Percentiles rank a stretch among this genome's conserved stretches.
Evolutionary conservation across 2,329 filamentous ascomycete species (phyloP).

Genomic region (Emergomyces pasteurianus): DNA sequence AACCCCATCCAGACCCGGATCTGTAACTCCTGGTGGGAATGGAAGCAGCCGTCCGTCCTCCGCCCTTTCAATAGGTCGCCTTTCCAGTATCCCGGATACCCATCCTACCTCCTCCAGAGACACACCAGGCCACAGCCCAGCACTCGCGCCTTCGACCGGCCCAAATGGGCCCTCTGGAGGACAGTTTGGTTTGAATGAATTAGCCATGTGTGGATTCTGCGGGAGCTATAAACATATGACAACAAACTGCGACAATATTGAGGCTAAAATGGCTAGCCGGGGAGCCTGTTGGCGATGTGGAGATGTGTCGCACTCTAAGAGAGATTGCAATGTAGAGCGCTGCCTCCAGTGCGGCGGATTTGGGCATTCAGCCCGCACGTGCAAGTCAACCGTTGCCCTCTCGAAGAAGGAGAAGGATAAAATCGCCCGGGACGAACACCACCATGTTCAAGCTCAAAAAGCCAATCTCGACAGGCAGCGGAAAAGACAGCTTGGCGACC

Average conservation of each 20-base stretch:
- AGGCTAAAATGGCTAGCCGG: conserved; percentile 25
- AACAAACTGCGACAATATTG: conserved; percentile 34
- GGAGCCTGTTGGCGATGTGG: conserved; percentile 35
- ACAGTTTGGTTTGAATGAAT: conserved; percentile 30
- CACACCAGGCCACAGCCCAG: conserved; percentile 8
- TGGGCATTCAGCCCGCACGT: conserved; percentile 28
- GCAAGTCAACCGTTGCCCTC: conserved; percentile 24
- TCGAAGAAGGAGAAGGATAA: conserved; percentile 24
- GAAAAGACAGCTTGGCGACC: conserved; percentile 31
- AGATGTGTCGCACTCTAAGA: conserved; percentile 25
- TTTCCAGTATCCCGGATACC: conserved; percentile 3
- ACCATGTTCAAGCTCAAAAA: conserved; percentile 23
- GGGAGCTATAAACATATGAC: conserved; percentile 35
- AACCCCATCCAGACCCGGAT: conserved; percentile 10
- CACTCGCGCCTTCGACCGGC: conserved; percentile 13
- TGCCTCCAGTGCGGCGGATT: conserved; percentile 34
- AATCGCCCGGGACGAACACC: conserved; percentile 27
- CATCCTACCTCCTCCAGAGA: background rate
- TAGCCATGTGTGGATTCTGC: conserved; percentile 32
- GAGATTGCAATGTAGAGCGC: conserved; percentile 28
- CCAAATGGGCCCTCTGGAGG: conserved; percentile 33
- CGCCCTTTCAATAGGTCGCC: conserved; percentile 11
- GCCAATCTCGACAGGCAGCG: conserved; percentile 27
- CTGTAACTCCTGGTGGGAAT: conserved; percentile 10
- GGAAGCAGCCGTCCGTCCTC: conserved; percentile 25